A percentile compares a stretch with the other conserved stretches of the same genome.
These are phyloP conservation scores for Penicillium sp. DNA, from an alignment of 2,329 filamentous ascomycete species.

Conservation along the genomic window DNA sequence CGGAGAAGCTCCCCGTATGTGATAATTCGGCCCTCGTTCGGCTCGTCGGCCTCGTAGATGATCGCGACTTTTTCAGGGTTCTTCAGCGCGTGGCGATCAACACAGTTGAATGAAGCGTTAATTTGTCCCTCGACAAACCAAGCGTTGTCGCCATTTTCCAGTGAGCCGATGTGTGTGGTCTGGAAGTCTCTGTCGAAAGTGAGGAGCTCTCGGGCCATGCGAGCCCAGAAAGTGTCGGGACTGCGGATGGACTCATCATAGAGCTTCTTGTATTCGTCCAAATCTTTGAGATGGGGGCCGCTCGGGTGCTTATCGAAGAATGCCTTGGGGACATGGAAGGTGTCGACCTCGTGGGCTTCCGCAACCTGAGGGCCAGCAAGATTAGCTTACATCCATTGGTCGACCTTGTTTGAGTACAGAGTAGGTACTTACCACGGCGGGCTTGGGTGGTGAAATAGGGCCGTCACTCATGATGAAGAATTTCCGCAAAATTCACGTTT, in stretches of 20 bases:
- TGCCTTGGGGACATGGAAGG: slow-evolving; percentile 62
- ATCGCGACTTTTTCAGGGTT: slow-evolving; percentile 92
- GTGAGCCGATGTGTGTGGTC: slow-evolving; percentile 79
- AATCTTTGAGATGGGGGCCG: slow-evolving; percentile 62
- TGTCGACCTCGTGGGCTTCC: slow-evolving; percentile 55
- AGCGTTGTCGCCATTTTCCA: slow-evolving; percentile 79
- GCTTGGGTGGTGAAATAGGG: slow-evolving; percentile 37
- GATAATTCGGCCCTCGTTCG: slow-evolving; percentile 81
- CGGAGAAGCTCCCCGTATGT: slow-evolving; percentile 92
- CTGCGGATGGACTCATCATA: slow-evolving; percentile 86
- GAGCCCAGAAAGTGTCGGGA: slow-evolving; percentile 88
- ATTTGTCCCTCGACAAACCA: slow-evolving; percentile 95
- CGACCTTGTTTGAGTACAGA: neutral
- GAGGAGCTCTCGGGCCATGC: slow-evolving; percentile 83
- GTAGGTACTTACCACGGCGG: slow-evolving; percentile 46
- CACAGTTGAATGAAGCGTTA: slow-evolving; percentile 96
- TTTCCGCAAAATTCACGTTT: slow-evolving; percentile 15
- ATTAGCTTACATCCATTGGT: slow-evolving; percentile 11
- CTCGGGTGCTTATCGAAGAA: slow-evolving; percentile 64
- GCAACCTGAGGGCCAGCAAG: slow-evolving; percentile 37
- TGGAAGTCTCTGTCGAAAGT: slow-evolving; percentile 91
- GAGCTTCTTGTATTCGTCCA: slow-evolving; percentile 67
- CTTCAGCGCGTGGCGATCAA: slow-evolving; percentile 95
- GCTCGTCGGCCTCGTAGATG: slow-evolving; percentile 98
- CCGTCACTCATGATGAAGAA: slow-evolving; percentile 44